Percentiles rank a stretch among this genome's conserved stretches.
Conservation (phyloP, 1,139 yeast species). For the Starmera stellimalicola region DNA sequence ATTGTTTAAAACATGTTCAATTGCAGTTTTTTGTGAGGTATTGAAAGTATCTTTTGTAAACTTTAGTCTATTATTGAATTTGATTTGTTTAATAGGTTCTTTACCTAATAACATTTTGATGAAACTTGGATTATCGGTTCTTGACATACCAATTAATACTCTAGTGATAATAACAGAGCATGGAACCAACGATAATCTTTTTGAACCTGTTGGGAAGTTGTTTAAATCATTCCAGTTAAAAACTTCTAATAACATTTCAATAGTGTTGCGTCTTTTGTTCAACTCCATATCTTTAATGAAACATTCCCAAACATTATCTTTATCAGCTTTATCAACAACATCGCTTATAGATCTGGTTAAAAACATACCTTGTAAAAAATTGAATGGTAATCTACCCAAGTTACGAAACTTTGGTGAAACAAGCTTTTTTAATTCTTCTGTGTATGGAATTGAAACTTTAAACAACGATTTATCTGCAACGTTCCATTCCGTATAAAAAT, state of each 20-base stretch:
- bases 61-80: slow-evolving; percentile 44
- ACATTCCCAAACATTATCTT: slow-evolving; percentile 36
- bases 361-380: slow-evolving; percentile 34
- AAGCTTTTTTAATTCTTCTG: slow-evolving; percentile 23
- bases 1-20: slow-evolving; percentile 61
- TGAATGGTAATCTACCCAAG: slow-evolving; percentile 30
- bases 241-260: slow-evolving; percentile 40
- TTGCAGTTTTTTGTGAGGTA: slow-evolving; percentile 57
- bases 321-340: slow-evolving; percentile 26
- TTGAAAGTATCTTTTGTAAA: slow-evolving; percentile 42
- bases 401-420: slow-evolving; percentile 28
- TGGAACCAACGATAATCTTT: slow-evolving; percentile 42
- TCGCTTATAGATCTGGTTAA: neutral
- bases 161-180: slow-evolving; percentile 56
- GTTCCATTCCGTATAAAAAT: slow-evolving; percentile 47
- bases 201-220: slow-evolving; percentile 33
- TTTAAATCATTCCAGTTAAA: slow-evolving; percentile 45
- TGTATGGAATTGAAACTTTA: slow-evolving; percentile 20
- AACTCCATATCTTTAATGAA: slow-evolving; percentile 29
- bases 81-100: slow-evolving; percentile 48
- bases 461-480: slow-evolving; percentile 31
- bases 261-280: slow-evolving; percentile 22
- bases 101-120: slow-evolving; percentile 51
- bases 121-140: slow-evolving; percentile 47
- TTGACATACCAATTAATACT: slow-evolving; percentile 55